phyloP scores from a whole-genome alignment of 208 protist genomes.

The Acanthamoeba triangularis region DNA sequence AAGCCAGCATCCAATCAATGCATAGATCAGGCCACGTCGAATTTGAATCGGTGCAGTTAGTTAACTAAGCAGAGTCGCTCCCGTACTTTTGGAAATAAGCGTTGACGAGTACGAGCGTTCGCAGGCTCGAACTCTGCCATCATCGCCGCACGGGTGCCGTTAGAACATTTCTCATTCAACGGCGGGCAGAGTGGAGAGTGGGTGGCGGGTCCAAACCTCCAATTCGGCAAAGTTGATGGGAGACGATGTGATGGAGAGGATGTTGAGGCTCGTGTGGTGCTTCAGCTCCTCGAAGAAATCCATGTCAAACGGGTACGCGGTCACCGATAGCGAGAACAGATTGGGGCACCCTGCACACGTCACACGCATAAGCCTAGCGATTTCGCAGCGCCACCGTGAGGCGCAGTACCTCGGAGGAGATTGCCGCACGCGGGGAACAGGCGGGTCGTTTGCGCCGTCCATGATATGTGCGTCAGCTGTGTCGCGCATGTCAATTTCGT shows the following conservation, averaged over 20 bases:
- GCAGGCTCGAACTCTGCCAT: not conserved
- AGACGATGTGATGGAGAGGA: not conserved
- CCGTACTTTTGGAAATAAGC: not conserved
- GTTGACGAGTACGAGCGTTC: conserved; percentile 1
- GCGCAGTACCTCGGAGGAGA: not conserved
- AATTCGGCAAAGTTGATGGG: not conserved
- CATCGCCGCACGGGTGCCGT: too few species aligned
- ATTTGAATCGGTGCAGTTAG: not conserved
- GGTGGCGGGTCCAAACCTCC: not conserved
- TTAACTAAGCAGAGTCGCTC: not conserved
- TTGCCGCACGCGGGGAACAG: not conserved
- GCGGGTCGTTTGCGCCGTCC: not conserved
- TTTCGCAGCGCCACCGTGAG: too few species aligned
- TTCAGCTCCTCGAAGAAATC: conserved; percentile 66
- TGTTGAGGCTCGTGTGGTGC: not conserved
- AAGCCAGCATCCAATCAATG: not conserved
- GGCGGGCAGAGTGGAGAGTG: not conserved
- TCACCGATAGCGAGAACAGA: conserved; percentile 19
- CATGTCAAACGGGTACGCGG: not conserved
- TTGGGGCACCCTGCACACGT: too few species aligned
- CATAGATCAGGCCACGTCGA: too few species aligned
- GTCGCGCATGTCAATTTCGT: not conserved
- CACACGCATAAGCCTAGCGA: too few species aligned
- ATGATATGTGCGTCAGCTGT: conserved; percentile 11
- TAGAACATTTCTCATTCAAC: too few species aligned